These are phyloP conservation scores for Mycena capillaripes DNA, from an alignment of 768 basidiomycete genomes.

Conservation along the genomic window DNA sequence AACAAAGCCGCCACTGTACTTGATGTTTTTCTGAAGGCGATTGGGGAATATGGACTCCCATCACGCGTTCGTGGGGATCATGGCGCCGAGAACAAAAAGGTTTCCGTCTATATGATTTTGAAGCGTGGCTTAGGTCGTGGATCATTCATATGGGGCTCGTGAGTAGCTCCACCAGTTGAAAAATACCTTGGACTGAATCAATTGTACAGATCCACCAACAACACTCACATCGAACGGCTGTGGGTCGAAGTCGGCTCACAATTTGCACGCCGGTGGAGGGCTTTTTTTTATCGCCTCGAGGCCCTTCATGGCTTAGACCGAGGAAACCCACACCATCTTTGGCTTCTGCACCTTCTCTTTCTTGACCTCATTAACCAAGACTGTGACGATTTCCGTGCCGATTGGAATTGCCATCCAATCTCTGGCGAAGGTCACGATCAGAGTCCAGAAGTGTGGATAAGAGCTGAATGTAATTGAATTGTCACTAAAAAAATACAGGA, in stretches of 20 bases:
- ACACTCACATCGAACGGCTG: constrained; percentile 24
- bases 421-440: constrained; percentile 34
- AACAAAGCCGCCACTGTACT: constrained; percentile 31
- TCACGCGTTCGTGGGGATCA: constrained; percentile 40
- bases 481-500: too few species aligned
- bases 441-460: constrained; percentile 22
- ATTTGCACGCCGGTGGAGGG: constrained; percentile 28
- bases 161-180: background rate
- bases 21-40: constrained; percentile 14
- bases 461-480: background rate
- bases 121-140: constrained; percentile 35
- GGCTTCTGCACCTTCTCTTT: constrained; percentile 25
- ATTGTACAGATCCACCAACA: constrained; percentile 1
- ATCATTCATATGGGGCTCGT: constrained; percentile 29
- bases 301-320: constrained; percentile 5
- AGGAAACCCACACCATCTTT: constrained; percentile 11
- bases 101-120: constrained; percentile 44
- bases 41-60: constrained; percentile 30
- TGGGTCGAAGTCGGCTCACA: constrained; percentile 31
- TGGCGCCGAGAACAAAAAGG: constrained; percentile 45
- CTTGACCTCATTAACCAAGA: constrained; percentile 22
- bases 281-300: constrained; percentile 27
- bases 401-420: constrained; percentile 40
- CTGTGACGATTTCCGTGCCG: constrained; percentile 31
- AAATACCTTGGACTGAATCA: too few species aligned